Base-by-base conservation (phyloP, 2,329 filamentous ascomycete species). In the Xylaria sp. region DNA sequence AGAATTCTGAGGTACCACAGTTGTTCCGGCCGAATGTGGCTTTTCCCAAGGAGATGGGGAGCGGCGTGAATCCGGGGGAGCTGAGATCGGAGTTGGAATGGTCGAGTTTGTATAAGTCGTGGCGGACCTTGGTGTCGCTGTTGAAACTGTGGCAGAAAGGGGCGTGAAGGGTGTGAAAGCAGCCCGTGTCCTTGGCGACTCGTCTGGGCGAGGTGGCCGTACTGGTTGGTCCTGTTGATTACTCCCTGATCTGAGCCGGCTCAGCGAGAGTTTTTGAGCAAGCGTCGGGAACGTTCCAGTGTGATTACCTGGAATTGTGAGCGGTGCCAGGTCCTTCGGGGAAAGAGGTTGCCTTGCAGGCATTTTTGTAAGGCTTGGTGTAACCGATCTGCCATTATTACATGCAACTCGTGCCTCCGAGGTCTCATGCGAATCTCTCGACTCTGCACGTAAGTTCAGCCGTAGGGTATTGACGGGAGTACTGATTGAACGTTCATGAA, bases 401-500 rank as follows among this genome's bases (percentile, higher is more conserved):
- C 36, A 38, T 17, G n/a, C n/a, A 5, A 13, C 20, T 49, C 11
- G 44, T 27, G 50, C 39, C 9, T 49, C 62, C 11, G 42, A 44
- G 33, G 59, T 55, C 27, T 38, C 50, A 58, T 67, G 67, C 39
- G 44, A 58, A 27, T 55, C 65, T 38, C 67, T 71, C 22, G 76
- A 77, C 61, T 81, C 79, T 27, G 75, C 78, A 31, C 82, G 76
- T 44, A 80, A 77, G 63, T 84, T 80, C 55, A 83, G 81, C 70
- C 82, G 82, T 79, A 82, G 82, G 59, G 79, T 82, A 68, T 82
- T 79, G 9, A 84, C 84, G 1, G 88, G 87, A n/a, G 87, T 86
- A 75, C 87, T 90, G 64, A 84, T 85, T 42, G 88, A 90, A 63
- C 88, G 84, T 78, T 90, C 89, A 71, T 90, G 87, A 29, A 90